These are phyloP conservation scores for Boletus rubroflammeus DNA, from an alignment of 768 basidiomycete species.

Conservation along the genomic window DNA sequence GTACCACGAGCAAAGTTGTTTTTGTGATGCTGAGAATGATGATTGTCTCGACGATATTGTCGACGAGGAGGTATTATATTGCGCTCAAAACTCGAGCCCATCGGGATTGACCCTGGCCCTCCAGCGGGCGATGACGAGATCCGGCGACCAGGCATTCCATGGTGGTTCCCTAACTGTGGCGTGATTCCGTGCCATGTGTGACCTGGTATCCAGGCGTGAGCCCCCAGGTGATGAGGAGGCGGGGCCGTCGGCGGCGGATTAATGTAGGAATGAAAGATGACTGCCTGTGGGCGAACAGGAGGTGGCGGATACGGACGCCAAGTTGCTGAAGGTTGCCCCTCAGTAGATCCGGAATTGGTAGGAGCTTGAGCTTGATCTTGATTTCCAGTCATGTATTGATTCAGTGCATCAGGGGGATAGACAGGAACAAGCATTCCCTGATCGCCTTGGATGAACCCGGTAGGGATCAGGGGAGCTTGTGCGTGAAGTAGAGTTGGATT, in stretches of 20 bases:
- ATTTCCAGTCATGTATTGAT: constrained; percentile 59
- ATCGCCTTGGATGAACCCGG: constrained; percentile 70
- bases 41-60: constrained; percentile 31
- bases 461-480: constrained; percentile 59
- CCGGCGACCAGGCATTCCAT: constrained; percentile 15
- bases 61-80: constrained; percentile 26
- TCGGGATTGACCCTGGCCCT: constrained; percentile 11
- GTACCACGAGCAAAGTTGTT: constrained; percentile 20
- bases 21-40: constrained; percentile 28
- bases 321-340: constrained; percentile 28
- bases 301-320: constrained; percentile 36
- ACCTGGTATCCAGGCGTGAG: constrained; percentile 27
- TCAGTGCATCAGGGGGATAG: constrained; percentile 66
- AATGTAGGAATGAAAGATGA: constrained; percentile 30
- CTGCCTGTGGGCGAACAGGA: constrained; percentile 31
- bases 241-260: constrained; percentile 20
- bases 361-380: constrained; percentile 26
- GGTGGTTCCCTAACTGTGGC: constrained; percentile 14
- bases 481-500: constrained; percentile 16
- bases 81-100: constrained; percentile 22
- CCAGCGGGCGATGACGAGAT: constrained; percentile 13
- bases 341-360: constrained; percentile 21
- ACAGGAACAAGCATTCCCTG: constrained; percentile 70
- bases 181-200: constrained; percentile 23
- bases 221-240: constrained; percentile 16